A percentile compares a stretch with the other conserved stretches of the same genome.
phyloP scores from a whole-genome alignment of 495 filamentous ascomycete species.

The Xylaria sp. region DNA sequence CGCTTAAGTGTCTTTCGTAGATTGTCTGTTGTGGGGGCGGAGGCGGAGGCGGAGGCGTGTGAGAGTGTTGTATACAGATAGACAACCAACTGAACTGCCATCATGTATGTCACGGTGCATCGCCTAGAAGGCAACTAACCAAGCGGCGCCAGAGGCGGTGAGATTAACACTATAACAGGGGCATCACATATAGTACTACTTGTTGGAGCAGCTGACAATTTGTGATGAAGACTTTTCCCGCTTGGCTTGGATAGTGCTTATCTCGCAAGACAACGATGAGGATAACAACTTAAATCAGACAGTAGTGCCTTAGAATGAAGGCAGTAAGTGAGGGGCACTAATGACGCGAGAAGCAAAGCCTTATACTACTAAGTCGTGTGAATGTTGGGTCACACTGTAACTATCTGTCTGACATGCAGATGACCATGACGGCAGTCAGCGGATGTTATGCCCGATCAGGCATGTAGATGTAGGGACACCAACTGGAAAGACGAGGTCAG shows the following conservation, averaged over 20 bases:
- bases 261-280: background rate
- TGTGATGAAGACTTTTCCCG: background rate
- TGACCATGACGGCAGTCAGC: constrained; percentile 1
- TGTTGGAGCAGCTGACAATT: background rate
- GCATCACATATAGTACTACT: background rate
- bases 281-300: background rate
- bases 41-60: background rate
- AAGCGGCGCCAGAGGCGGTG: background rate
- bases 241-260: background rate
- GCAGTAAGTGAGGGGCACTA: background rate
- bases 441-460: background rate
- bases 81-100: background rate
- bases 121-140: background rate
- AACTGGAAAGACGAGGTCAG: background rate
- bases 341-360: background rate
- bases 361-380: background rate
- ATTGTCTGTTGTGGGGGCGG: background rate
- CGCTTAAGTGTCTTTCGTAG: background rate
- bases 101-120: background rate
- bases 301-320: background rate
- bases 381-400: background rate
- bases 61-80: background rate
- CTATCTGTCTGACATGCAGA: background rate
- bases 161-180: background rate
- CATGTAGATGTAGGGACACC: background rate